Evolutionary conservation across 805 yeast species (phyloP).

Genomic region (Starmerella apicola): DNA sequence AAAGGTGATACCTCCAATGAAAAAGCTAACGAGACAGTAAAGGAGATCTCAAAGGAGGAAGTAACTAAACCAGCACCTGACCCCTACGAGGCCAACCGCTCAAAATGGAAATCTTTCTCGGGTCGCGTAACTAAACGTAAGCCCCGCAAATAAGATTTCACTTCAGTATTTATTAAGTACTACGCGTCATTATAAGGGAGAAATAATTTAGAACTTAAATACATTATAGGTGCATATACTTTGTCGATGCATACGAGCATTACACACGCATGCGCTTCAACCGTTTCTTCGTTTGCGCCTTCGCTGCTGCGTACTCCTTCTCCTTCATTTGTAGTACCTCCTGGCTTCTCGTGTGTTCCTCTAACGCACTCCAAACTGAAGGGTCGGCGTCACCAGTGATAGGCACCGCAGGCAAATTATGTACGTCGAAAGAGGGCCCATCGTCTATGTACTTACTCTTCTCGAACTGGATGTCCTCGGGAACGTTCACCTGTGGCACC

Average conservation of each 20-base stretch:
- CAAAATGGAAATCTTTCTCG: neutral
- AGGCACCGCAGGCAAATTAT: conserved; percentile 13
- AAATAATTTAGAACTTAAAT: too few relatives aligned
- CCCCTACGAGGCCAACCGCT: neutral
- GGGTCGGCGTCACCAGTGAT: conserved; percentile 19
- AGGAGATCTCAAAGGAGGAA: neutral
- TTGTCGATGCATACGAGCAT: neutral
- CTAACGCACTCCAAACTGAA: conserved; percentile 20
- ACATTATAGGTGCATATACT: too few relatives aligned
- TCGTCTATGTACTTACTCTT: conserved; percentile 13
- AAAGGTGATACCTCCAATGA: neutral
- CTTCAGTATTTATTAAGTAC: too few relatives aligned
- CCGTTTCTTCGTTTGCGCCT: conserved; percentile 17
- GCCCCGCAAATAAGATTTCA: too few relatives aligned
- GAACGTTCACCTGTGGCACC: conserved; percentile 2
- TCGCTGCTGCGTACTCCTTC: conserved; percentile 12
- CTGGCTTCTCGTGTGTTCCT: conserved; percentile 8
- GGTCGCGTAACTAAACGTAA: neutral
- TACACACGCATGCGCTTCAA: conserved; percentile 11
- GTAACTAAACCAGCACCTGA: neutral
- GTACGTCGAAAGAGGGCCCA: conserved; percentile 16
- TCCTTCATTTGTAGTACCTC: conserved; percentile 5
- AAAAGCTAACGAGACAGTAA: neutral
- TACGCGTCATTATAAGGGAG: too few relatives aligned
- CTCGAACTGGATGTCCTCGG: neutral